These are phyloP conservation scores for Silybum marianum DNA, from an alignment of 129 eudicot genomes.

Conservation along the genomic window DNA sequence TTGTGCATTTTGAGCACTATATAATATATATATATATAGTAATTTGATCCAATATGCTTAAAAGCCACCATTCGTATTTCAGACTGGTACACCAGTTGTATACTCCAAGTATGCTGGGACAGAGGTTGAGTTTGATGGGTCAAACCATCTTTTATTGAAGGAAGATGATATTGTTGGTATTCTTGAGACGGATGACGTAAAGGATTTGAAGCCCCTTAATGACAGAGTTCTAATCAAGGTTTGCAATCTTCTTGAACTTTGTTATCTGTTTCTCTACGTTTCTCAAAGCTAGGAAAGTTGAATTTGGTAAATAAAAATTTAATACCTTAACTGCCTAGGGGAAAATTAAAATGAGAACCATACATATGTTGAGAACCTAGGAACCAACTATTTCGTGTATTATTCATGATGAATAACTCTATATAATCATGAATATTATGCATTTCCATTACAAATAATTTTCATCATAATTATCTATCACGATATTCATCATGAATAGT, in stretches of 20 bases:
- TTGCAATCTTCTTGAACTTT: neutral
- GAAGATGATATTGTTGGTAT: conserved; percentile 88
- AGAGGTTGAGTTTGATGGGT: conserved; percentile 70
- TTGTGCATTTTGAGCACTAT: neutral
- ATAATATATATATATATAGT: neutral
- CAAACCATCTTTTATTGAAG: conserved; percentile 66
- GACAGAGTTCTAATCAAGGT: conserved; percentile 87
- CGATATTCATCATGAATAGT: neutral
- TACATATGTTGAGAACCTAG: neutral
- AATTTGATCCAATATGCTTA: conserved; percentile 2
- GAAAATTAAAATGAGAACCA: neutral
- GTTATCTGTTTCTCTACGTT: conserved; percentile 1
- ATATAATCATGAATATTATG: too few species aligned
- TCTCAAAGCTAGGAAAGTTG: neutral
- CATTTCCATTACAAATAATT: too few species aligned
- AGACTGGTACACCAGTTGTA: conserved; percentile 74
- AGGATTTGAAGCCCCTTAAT: conserved; percentile 78
- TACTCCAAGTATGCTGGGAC: conserved; percentile 93
- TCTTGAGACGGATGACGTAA: conserved; percentile 75
- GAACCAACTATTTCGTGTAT: neutral
- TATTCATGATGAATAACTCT: neutral
- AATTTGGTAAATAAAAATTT: neutral
- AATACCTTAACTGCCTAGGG: neutral
- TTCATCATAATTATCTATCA: neutral
- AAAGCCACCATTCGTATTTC: neutral